Evolutionary conservation across 2,329 filamentous ascomycete genomes (phyloP), one percentile per base, ranked within the genome.

Genomic region (Alternaria arborescens): DNA sequence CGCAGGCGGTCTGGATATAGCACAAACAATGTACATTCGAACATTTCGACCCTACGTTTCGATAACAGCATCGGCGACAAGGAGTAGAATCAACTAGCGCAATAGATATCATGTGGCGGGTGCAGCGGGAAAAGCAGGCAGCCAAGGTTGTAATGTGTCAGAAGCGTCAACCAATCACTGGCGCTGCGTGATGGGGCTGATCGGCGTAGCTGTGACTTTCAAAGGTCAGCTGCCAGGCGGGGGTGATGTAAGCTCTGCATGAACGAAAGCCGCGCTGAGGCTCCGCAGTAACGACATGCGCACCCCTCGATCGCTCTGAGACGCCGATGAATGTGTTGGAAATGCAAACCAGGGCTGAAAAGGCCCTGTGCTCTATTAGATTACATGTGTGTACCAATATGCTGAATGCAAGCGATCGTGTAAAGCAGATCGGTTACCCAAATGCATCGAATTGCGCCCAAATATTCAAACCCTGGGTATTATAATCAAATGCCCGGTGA

Each of bases 221-320:
- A 36, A 50, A 52, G 55, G 64, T 68, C 66, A 68, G 67, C 67
- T 61, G 58, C 51, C 46, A 41, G 30, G 36, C 36, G 41, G 52
- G 47, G 58, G 61, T 68, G 55, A 68, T 56, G 58, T 64, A 57
- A 68, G 59, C 58, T 28, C 32, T 55, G 61, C 57, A 60, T 60
- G 48, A 22, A 41, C 38, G 22, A 44, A 58, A 24, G 52, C 40
- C 52, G n/a, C 38, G 38, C 42, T 63, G 63, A 61, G 67, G 67
- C 67, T 69, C 65, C 61, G 58, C 61, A 48, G 38, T 32, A 44
- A 44, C 28, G 32, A 50, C 41, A 64, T 36, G 55, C 59, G 55
- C 48, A 51, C 36, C 41, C 44, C 52, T 40, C 34, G 26, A 56
- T 56, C 47, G 50, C 22, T 58, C 46, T 20, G 38, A 40, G 41